Conservation (phyloP, 345 rosid genomes). For the Turnera subulata region DNA sequence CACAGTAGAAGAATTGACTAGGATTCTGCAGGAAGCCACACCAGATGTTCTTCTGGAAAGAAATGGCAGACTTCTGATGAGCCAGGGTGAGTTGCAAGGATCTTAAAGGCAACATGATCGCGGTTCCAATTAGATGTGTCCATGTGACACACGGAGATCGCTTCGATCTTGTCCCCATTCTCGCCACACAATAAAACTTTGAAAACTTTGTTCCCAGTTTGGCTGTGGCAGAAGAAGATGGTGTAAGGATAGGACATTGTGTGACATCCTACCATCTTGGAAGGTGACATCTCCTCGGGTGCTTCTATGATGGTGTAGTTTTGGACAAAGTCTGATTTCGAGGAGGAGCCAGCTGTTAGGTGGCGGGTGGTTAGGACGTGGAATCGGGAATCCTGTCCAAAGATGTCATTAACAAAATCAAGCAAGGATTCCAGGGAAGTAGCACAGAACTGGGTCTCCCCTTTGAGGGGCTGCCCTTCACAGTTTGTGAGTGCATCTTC, state of each 20-base stretch:
- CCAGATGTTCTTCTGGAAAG: too few species aligned
- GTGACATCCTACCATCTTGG: slow-evolving; percentile 40
- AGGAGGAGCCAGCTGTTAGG: slow-evolving; percentile 9
- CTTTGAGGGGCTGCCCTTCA: slow-evolving; percentile 23
- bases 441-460: slow-evolving; percentile 40
- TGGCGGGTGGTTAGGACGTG: slow-evolving; percentile 20
- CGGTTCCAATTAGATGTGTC: slow-evolving; percentile 52
- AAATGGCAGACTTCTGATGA: too few species aligned
- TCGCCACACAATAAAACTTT: slow-evolving; percentile 32
- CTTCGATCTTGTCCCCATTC: slow-evolving; percentile 32
- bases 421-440: slow-evolving; percentile 50
- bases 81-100: too few species aligned
- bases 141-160: slow-evolving; percentile 46
- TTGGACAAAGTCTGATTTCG: too few species aligned
- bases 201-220: slow-evolving; percentile 29
- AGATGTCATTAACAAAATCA: slow-evolving; percentile 24
- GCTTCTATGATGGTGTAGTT: slow-evolving; percentile 29
- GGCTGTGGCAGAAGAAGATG: slow-evolving; percentile 42
- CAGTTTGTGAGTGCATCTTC: slow-evolving; percentile 25
- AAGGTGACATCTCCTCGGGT: slow-evolving; percentile 27
- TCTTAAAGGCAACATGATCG: too few species aligned
- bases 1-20: too few species aligned
- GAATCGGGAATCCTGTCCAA: slow-evolving; percentile 20
- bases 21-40: too few species aligned
- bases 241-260: slow-evolving; percentile 35